phyloP scores from a whole-genome alignment of 2,329 filamentous ascomycete species.

The Microsporum canis region DNA sequence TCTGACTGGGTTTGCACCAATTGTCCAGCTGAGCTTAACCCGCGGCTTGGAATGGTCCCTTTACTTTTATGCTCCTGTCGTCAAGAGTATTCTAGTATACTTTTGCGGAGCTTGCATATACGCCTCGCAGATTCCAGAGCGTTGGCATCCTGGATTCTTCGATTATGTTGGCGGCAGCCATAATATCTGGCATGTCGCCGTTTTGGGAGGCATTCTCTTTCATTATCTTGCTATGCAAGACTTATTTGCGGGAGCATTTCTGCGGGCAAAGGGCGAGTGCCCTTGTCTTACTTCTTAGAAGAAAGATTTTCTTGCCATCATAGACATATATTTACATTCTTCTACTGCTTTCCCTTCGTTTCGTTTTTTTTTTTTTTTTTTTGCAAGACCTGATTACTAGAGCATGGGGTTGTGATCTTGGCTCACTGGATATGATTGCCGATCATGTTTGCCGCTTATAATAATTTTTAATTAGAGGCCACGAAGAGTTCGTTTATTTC shows the following conservation, averaged over 20 bases:
- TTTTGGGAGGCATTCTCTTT: conserved; percentile 90
- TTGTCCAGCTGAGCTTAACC: conserved; percentile 68
- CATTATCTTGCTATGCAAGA: conserved; percentile 94
- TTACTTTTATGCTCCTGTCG: conserved; percentile 78
- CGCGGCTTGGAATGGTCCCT: conserved; percentile 70
- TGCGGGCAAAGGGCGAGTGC: conserved; percentile 47
- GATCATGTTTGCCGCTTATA: background rate
- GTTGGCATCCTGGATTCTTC: conserved; percentile 85
- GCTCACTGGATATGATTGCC: background rate
- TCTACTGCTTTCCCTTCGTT: background rate
- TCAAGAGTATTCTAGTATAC: conserved; percentile 80
- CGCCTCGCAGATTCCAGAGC: conserved; percentile 81
- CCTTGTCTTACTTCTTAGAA: conserved; percentile 6
- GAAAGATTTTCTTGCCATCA: background rate
- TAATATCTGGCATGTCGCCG: conserved; percentile 94
- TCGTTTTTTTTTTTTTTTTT: background rate
- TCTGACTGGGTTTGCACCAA: conserved; percentile 76
- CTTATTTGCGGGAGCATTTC: conserved; percentile 73
- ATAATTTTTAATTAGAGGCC: conserved; percentile 1
- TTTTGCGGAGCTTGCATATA: conserved; percentile 75
- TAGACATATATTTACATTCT: background rate
- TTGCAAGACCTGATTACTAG: background rate
- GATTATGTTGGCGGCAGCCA: conserved; percentile 93
- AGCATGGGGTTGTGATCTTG: background rate
- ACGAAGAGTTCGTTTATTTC: background rate